Percentiles rank a stretch among this genome's conserved stretches.
phyloP scores from a whole-genome alignment of 1,139 yeast species.

The Sugiyamaella neomexicana region DNA sequence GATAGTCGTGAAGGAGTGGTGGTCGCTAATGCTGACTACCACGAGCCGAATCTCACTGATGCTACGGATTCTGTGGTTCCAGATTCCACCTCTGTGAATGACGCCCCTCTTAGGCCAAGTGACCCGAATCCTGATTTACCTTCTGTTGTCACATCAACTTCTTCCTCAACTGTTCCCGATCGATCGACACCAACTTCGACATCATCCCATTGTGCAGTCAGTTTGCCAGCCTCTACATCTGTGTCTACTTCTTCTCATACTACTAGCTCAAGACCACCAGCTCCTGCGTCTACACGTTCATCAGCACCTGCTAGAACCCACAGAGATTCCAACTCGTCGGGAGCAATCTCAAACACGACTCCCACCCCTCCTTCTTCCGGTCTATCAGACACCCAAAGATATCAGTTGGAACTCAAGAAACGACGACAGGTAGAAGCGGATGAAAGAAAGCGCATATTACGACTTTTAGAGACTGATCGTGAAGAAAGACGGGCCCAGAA shows the following conservation, averaged over 20 bases:
- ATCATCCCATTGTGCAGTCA: not conserved
- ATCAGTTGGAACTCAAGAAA: conserved; percentile 46
- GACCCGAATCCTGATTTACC: not conserved
- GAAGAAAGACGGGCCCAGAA: conserved; percentile 44
- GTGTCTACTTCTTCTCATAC: not conserved
- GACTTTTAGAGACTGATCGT: conserved; percentile 52
- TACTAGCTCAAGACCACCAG: not conserved
- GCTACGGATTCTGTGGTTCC: too few relatives aligned
- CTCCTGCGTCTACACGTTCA: not conserved
- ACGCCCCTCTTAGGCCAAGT: too few relatives aligned
- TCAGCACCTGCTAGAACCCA: not conserved
- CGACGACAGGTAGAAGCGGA: conserved; percentile 46
- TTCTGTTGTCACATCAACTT: not conserved
- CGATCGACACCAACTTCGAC: too few relatives aligned
- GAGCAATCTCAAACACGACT: not conserved
- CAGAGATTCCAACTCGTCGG: not conserved
- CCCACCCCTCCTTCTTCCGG: conserved; percentile 9
- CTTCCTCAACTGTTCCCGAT: too few relatives aligned
- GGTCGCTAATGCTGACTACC: not conserved
- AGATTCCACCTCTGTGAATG: too few relatives aligned
- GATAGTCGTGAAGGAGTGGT: not conserved
- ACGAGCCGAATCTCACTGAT: too few relatives aligned
- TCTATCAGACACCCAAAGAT: conserved; percentile 24
- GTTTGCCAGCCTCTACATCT: not conserved
- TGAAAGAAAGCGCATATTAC: conserved; percentile 57